Percentiles rank a stretch among this genome's conserved stretches.
Conservation (phyloP, 805 yeast species). For the Saccharomycopsis malanga region DNA sequence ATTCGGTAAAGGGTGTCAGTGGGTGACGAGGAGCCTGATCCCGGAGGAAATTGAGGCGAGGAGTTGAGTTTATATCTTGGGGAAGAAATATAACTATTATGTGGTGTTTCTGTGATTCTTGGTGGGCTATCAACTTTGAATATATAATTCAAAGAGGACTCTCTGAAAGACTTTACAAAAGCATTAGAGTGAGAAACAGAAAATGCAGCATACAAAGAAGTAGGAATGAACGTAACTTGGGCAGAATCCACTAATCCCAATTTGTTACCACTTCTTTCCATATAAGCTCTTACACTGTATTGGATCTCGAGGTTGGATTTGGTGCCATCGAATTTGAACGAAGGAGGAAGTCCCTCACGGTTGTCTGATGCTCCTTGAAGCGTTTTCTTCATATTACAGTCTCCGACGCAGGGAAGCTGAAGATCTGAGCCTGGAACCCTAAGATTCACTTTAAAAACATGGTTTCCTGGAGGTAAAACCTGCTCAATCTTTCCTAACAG, state of each 20-base stretch:
- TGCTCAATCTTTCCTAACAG: neutral
- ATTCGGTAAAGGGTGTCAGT: constrained; percentile 1
- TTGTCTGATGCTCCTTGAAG: neutral
- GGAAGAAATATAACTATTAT: neutral
- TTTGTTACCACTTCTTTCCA: constrained; percentile 8
- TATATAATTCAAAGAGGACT: neutral
- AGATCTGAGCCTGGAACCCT: constrained; percentile 13
- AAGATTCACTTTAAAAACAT: constrained; percentile 1
- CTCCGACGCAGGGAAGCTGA: constrained; percentile 1
- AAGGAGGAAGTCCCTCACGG: constrained; percentile 10
- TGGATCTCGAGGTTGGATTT: constrained; percentile 5
- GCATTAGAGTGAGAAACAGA: neutral
- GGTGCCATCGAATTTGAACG: constrained; percentile 6
- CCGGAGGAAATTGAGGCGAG: neutral
- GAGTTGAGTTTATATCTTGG: neutral
- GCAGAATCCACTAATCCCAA: constrained; percentile 1
- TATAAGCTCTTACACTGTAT: constrained; percentile 16
- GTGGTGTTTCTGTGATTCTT: neutral
- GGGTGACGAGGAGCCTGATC: neutral
- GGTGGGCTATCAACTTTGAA: constrained; percentile 4
- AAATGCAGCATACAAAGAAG: constrained; percentile 5
- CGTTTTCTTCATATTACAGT: constrained; percentile 1
- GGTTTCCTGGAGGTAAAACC: constrained; percentile 5
- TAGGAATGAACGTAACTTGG: constrained; percentile 3
- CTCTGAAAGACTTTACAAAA: neutral